A percentile compares a stretch with the other conserved stretches of the same genome.
Conservation (phyloP, 805 yeast species). For the Lachancea fermentati region DNA sequence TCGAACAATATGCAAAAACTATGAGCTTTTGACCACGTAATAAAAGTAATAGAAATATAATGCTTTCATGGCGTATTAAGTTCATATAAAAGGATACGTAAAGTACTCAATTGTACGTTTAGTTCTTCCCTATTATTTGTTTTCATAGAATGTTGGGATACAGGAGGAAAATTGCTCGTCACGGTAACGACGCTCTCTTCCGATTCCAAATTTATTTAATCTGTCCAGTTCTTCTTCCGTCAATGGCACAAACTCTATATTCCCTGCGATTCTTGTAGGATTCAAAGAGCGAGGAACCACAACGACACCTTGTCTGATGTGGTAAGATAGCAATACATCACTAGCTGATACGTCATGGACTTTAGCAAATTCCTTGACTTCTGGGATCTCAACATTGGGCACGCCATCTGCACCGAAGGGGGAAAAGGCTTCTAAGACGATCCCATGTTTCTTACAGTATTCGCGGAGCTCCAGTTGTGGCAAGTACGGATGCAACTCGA, state of each 20-base stretch:
- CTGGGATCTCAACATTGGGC: constrained; percentile 50
- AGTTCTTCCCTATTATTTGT: constrained; percentile 1
- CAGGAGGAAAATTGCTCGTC: constrained; percentile 23
- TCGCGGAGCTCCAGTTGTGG: constrained; percentile 57
- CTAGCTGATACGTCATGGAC: constrained; percentile 49
- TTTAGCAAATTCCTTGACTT: constrained; percentile 47
- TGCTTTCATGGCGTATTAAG: too few species aligned
- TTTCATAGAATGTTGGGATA: constrained; percentile 30
- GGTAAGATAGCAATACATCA: constrained; percentile 59
- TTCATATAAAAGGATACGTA: not conserved
- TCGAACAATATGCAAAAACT: constrained; percentile 1
- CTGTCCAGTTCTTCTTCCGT: constrained; percentile 38
- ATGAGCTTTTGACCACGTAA: not conserved
- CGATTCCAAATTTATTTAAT: constrained; percentile 31
- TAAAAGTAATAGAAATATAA: not conserved
- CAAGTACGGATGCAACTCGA: constrained; percentile 69
- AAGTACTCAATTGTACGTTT: not conserved
- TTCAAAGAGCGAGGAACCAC: constrained; percentile 70
- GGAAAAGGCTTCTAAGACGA: constrained; percentile 51
- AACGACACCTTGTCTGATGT: constrained; percentile 53
- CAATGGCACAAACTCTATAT: constrained; percentile 37
- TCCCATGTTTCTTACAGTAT: constrained; percentile 47
- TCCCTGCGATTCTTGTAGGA: constrained; percentile 48
- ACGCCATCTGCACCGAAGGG: constrained; percentile 66
- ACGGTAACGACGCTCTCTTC: constrained; percentile 31